A percentile compares a stretch with the other conserved stretches of the same genome.
Conservation (phyloP, 2,329 filamentous ascomycete genomes). For the Ophioceras dolichostomum region DNA sequence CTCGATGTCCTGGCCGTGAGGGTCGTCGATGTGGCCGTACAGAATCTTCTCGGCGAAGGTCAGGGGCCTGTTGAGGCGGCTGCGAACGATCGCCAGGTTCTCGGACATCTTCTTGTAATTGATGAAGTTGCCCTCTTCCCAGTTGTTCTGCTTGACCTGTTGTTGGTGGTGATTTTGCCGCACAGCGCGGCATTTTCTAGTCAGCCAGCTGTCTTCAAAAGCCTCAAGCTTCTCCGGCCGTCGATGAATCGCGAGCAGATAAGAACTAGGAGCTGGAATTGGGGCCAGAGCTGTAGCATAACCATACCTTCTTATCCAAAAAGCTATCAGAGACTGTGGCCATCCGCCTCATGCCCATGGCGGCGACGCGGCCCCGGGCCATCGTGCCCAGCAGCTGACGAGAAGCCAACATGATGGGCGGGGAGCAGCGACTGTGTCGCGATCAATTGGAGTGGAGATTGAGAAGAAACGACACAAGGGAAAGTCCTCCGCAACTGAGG, state of each 20-base stretch:
- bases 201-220: no score
- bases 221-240: no score
- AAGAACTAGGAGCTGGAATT: no score
- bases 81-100: conserved; percentile 84
- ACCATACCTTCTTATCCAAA: conserved; percentile 79
- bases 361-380: conserved; percentile 47
- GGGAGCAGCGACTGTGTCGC: conserved; percentile 5
- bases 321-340: conserved; percentile 78
- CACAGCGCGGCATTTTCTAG: no score
- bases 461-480: conserved; percentile 7
- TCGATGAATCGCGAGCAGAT: no score
- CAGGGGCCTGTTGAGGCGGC: conserved; percentile 81
- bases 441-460: conserved; percentile 23
- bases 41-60: conserved; percentile 97
- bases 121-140: conserved; percentile 93
- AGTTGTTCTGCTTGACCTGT: conserved; percentile 86
- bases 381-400: conserved; percentile 56
- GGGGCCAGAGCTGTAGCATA: no score
- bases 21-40: conserved; percentile 97
- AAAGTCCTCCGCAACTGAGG: background rate
- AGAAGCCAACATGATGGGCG: conserved; percentile 52
- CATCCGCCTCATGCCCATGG: conserved; percentile 58
- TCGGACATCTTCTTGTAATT: conserved; percentile 99
- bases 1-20: conserved; percentile 91
- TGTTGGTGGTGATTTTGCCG: no score